Conservation (phyloP, 2,329 filamentous ascomycete genomes). For the Cyanodermella asteris region DNA sequence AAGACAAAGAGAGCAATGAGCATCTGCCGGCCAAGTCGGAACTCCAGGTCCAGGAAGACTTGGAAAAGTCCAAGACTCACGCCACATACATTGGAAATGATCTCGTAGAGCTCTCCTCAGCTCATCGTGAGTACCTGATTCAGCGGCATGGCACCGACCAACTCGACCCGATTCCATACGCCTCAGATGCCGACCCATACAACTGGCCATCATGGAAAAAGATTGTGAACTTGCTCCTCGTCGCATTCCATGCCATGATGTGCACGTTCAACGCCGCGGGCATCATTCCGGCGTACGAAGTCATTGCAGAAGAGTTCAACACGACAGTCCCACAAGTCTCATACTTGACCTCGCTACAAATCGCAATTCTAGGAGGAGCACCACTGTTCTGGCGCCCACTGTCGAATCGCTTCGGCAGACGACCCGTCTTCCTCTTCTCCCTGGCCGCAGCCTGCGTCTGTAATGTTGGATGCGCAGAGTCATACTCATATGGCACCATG, state of each 20-base stretch:
- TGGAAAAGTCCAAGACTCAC: no score
- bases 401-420: no score
- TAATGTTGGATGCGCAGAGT: no score
- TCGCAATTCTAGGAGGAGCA: constrained; percentile 29
- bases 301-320: constrained; percentile 28
- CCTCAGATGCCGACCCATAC: constrained; percentile 30
- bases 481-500: no score
- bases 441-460: no score
- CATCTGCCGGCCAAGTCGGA: no score
- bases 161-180: constrained; percentile 30
- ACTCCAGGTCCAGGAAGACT: no score
- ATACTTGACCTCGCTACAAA: constrained; percentile 34
- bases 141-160: constrained; percentile 31
- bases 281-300: constrained; percentile 32
- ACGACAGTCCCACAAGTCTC: constrained; percentile 26
- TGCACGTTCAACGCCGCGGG: constrained; percentile 31
- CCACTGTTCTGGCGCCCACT: constrained; percentile 36
- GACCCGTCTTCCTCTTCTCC: no score
- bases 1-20: no score
- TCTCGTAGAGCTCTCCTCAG: no score
- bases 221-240: constrained; percentile 27
- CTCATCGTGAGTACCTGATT: no score
- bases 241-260: constrained; percentile 36
- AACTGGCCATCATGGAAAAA: constrained; percentile 36
- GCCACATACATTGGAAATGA: no score